These are phyloP conservation scores for Penicillium salamii DNA, from an alignment of 495 filamentous ascomycete genomes.

Conservation along the genomic window DNA sequence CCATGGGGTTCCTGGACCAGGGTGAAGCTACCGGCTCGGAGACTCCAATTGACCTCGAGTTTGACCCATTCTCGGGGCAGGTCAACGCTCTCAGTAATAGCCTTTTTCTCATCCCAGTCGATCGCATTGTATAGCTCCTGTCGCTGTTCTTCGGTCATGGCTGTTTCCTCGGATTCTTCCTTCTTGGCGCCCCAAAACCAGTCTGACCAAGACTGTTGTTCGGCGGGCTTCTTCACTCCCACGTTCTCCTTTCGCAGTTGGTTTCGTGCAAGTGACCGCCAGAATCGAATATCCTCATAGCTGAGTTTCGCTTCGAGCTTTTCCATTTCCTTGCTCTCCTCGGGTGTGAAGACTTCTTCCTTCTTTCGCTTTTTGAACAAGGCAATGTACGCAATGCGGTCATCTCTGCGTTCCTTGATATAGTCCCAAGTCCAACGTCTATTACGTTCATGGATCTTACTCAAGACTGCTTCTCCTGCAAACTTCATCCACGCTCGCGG, in stretches of 20 bases:
- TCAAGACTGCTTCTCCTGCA: constrained; percentile 81
- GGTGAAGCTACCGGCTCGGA: constrained; percentile 91
- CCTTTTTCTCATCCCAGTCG: constrained; percentile 96
- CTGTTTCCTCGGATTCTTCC: constrained; percentile 64
- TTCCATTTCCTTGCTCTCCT: constrained; percentile 69
- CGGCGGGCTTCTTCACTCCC: constrained; percentile 63
- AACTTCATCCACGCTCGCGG: constrained; percentile 89
- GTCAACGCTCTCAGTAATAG: constrained; percentile 81
- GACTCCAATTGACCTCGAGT: constrained; percentile 82
- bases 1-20: constrained; percentile 84
- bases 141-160: constrained; percentile 91
- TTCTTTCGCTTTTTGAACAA: constrained; percentile 92
- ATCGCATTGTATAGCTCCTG: constrained; percentile 97
- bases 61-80: constrained; percentile 87
- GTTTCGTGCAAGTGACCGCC: constrained; percentile 90
- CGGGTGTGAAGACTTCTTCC: constrained; percentile 64
- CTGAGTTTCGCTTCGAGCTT: constrained; percentile 80
- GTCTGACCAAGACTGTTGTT: constrained; percentile 74
- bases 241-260: constrained; percentile 93
- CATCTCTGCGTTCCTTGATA: constrained; percentile 86
- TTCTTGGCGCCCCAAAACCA: constrained; percentile 86
- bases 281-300: constrained; percentile 97
- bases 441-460: constrained; percentile 92
- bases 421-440: constrained; percentile 90
- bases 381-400: constrained; percentile 83